phyloP scores from a whole-genome alignment of 805 yeast species.

The Pichia gijzeniarum region DNA sequence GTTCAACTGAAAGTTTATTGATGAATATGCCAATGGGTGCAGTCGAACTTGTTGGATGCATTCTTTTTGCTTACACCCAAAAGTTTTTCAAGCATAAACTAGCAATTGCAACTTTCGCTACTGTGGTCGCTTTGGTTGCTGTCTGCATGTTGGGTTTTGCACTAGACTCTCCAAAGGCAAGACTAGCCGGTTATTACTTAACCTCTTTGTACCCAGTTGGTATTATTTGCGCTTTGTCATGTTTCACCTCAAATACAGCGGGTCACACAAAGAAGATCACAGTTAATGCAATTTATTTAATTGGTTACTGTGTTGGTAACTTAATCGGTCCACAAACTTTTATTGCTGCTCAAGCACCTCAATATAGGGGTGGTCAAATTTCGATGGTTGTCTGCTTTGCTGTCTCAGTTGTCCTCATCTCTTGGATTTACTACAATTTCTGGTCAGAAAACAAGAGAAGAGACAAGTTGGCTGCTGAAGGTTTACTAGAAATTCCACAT shows the following conservation, averaged over 20 bases:
- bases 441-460: conserved; percentile 15
- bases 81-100: conserved; percentile 23
- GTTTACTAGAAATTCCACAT: conserved; percentile 5
- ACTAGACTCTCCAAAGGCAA: conserved; percentile 13
- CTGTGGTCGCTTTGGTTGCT: conserved; percentile 12
- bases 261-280: conserved; percentile 71
- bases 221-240: conserved; percentile 28
- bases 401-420: conserved; percentile 17
- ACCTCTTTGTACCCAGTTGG: conserved; percentile 22
- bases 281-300: conserved; percentile 50
- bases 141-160: conserved; percentile 21
- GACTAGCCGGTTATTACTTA: conserved; percentile 28
- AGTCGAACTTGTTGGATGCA: conserved; percentile 29
- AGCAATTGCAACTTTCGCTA: conserved; percentile 17
- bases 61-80: conserved; percentile 25
- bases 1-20: conserved; percentile 21
- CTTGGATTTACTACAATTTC: conserved; percentile 15
- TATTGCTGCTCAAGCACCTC: conserved; percentile 49
- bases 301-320: conserved; percentile 64
- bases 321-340: conserved; percentile 72
- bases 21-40: conserved; percentile 27
- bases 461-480: conserved; percentile 11
- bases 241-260: conserved; percentile 47
- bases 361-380: conserved; percentile 47
- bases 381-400: conserved; percentile 33